Conservation (phyloP, 2,329 filamentous ascomycete genomes). For the Arthrobotrys megalospora region DNA sequence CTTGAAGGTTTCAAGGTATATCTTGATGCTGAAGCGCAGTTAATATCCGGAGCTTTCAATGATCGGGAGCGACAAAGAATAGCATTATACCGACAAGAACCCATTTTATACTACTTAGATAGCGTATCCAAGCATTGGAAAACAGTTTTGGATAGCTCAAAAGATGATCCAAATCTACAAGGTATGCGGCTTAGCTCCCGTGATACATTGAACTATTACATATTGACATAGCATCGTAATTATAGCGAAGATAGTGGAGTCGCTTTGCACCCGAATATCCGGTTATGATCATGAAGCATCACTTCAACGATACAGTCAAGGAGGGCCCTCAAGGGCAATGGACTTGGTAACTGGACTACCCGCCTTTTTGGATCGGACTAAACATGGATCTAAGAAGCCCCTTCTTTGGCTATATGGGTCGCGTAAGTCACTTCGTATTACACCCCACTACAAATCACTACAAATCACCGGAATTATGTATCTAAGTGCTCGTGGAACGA, state of each 20-base stretch:
- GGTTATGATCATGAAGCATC: conserved; percentile 19
- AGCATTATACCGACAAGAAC: conserved; percentile 5
- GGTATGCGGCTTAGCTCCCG: not conserved
- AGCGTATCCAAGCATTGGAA: conserved; percentile 15
- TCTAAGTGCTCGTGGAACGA: too few species aligned
- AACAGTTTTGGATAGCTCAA: not conserved
- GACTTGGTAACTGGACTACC: conserved; percentile 20
- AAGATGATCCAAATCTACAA: not conserved
- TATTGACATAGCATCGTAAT: not conserved
- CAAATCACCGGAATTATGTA: not conserved
- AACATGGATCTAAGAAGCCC: conserved; percentile 5
- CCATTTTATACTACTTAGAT: conserved; percentile 3
- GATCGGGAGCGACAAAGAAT: not conserved
- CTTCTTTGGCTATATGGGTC: conserved; percentile 19
- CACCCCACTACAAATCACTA: not conserved
- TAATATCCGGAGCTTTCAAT: conserved; percentile 3
- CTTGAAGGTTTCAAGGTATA: conserved; percentile 18
- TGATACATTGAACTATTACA: not conserved
- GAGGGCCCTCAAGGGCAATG: not conserved
- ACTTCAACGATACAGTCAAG: not conserved
- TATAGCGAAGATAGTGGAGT: conserved; percentile 1
- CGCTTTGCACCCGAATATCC: conserved; percentile 9
- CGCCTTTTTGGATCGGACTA: conserved; percentile 3
- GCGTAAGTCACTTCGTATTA: conserved; percentile 11
- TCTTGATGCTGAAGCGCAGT: conserved; percentile 18